These are phyloP conservation scores for Aethionema arabicum DNA, from an alignment of 345 rosid genomes.

Conservation along the genomic window DNA sequence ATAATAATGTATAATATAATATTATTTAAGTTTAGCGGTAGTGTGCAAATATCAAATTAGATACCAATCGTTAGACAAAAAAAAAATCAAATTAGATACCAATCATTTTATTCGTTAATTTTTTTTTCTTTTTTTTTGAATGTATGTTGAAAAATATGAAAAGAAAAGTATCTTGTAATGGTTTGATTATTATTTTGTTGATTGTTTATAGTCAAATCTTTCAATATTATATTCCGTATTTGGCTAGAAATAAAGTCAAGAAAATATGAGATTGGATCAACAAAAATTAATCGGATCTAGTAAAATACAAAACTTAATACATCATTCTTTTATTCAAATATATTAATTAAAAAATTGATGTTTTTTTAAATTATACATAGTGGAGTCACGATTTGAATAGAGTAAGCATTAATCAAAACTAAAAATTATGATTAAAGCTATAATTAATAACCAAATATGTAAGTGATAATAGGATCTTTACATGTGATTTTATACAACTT, in stretches of 20 bases:
- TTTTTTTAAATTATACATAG: no score
- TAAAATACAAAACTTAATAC: background rate
- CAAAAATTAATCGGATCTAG: background rate
- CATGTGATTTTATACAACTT: no score
- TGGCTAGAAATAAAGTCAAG: constrained; percentile 14
- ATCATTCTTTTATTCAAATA: no score
- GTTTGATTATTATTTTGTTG: constrained; percentile 17
- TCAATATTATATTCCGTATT: background rate
- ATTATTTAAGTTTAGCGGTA: constrained; percentile 1
- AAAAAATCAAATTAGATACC: constrained; percentile 31
- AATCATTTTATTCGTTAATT: constrained; percentile 32
- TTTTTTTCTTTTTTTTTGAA: background rate
- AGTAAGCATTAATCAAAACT: no score
- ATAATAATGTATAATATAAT: no score
- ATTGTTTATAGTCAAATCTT: constrained; percentile 5
- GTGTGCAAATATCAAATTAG: constrained; percentile 36
- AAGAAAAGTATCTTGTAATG: constrained; percentile 4
- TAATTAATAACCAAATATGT: no score
- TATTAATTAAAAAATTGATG: no score
- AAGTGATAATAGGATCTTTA: no score
- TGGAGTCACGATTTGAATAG: no score
- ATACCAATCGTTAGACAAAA: constrained; percentile 32
- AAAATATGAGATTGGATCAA: constrained; percentile 8
- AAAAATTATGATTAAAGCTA: no score
- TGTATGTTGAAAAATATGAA: constrained; percentile 27